Evolutionary conservation across 2,329 filamentous ascomycete species (phyloP).

Genomic region (Chaetomiaceae sp.): DNA sequence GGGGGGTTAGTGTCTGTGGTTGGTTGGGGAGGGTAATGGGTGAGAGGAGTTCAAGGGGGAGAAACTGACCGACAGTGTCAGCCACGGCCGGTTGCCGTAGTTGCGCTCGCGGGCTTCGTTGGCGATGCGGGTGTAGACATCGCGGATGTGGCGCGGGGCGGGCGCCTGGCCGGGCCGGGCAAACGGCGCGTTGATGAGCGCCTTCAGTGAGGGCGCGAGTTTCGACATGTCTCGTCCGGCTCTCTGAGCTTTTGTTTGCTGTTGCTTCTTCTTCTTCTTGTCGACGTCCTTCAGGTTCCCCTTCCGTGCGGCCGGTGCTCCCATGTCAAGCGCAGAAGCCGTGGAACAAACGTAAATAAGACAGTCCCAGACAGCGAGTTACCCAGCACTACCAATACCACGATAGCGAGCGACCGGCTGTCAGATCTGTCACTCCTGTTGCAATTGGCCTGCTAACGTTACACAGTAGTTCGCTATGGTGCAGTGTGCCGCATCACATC

Average conservation of each 20-base stretch:
- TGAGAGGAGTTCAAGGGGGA: background rate
- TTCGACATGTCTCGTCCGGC: slow-evolving; percentile 57
- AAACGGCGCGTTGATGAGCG: slow-evolving; percentile 66
- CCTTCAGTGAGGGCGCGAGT: slow-evolving; percentile 65
- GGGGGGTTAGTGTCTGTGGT: background rate
- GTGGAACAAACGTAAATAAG: background rate
- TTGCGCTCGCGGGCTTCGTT: slow-evolving; percentile 57
- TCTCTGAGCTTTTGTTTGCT: background rate
- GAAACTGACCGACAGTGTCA: slow-evolving; percentile 52
- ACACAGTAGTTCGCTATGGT: too few relatives aligned
- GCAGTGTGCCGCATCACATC: background rate
- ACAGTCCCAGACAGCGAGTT: too few relatives aligned
- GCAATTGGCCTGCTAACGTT: background rate
- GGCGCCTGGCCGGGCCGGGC: slow-evolving; percentile 61
- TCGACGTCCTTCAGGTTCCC: background rate
- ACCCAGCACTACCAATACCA: too few relatives aligned
- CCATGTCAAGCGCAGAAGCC: background rate
- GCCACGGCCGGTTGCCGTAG: slow-evolving; percentile 60
- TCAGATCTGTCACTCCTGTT: background rate
- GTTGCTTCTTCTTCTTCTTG: background rate
- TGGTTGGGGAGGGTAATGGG: background rate
- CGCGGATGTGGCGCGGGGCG: slow-evolving; percentile 57
- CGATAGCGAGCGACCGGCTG: too few relatives aligned
- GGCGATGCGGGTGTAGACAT: slow-evolving; percentile 61
- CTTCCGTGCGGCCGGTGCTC: background rate